These are phyloP conservation scores for Cokeromyces recurvatus DNA, from an alignment of 371 early-diverging fungal species.

Conservation along the genomic window DNA sequence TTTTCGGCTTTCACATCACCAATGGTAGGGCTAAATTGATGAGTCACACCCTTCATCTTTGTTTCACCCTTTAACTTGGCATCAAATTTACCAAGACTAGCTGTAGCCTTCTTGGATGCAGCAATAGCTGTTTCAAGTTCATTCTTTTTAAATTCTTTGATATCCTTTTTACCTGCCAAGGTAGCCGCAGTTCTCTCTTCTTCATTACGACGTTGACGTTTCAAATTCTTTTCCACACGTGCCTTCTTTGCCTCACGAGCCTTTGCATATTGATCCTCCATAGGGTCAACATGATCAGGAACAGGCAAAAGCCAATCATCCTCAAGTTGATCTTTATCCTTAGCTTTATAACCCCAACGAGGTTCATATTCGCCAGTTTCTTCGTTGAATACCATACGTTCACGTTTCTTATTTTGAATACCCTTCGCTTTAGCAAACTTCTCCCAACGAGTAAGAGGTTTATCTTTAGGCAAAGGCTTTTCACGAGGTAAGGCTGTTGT, in stretches of 20 bases:
- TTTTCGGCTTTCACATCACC: constrained; percentile 57
- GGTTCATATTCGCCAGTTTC: constrained; percentile 82
- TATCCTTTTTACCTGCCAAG: constrained; percentile 47
- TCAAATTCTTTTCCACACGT: constrained; percentile 81
- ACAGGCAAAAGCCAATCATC: constrained; percentile 93
- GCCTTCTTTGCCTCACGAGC: constrained; percentile 79
- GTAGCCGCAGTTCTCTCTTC: constrained; percentile 66
- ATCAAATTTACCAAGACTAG: constrained; percentile 90
- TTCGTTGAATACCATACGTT: constrained; percentile 86
- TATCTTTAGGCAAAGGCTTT: constrained; percentile 87
- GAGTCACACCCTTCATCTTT: constrained; percentile 76
- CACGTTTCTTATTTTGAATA: constrained; percentile 87
- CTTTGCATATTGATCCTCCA: constrained; percentile 82
- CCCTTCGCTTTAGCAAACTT: constrained; percentile 98
- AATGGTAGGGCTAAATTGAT: constrained; percentile 64
- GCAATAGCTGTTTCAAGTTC: constrained; percentile 65
- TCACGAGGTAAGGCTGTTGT: constrained; percentile 78
- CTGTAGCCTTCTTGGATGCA: constrained; percentile 75
- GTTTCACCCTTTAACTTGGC: constrained; percentile 67
- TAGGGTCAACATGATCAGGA: constrained; percentile 74
- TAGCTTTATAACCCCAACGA: constrained; percentile 87
- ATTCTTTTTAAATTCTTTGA: constrained; percentile 55
- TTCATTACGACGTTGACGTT: constrained; percentile 77
- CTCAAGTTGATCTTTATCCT: constrained; percentile 59
- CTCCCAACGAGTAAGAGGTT: constrained; percentile 96